phyloP scores from a whole-genome alignment of 2,329 filamentous ascomycete species.

The Colletotrichum eleusines region DNA sequence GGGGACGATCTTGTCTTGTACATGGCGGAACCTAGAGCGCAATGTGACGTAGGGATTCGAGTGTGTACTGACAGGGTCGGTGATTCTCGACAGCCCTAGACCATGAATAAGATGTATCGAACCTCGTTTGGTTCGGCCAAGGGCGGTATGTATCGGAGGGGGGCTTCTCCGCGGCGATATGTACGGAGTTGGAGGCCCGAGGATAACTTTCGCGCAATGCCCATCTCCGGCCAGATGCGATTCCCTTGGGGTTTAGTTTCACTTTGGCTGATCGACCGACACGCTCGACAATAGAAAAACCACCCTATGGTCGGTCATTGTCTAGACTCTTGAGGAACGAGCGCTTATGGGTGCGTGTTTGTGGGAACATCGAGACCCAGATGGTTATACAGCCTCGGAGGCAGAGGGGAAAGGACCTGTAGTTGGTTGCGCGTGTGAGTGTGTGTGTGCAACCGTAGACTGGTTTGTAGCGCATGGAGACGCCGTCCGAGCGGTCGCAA shows the following conservation, averaged over 20 bases:
- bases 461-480: background rate
- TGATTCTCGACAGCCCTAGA: background rate
- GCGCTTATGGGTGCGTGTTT: slow-evolving; percentile 1
- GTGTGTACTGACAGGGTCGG: background rate
- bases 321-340: background rate
- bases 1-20: slow-evolving; percentile 22
- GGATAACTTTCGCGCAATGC: background rate
- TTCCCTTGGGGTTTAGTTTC: background rate
- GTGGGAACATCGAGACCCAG: slow-evolving; percentile 18
- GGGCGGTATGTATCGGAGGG: background rate
- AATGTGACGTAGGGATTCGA: slow-evolving; percentile 19
- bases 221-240: background rate
- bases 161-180: background rate
- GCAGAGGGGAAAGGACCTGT: slow-evolving; percentile 8
- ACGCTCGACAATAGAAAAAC: background rate
- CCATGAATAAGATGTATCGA: background rate
- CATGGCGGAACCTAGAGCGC: slow-evolving; percentile 13
- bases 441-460: slow-evolving; percentile 6
- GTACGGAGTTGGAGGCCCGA: background rate
- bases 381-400: background rate
- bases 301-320: background rate
- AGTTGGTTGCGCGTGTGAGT: slow-evolving; percentile 10
- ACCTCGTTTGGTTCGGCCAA: background rate
- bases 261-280: background rate
- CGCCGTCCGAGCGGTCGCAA: background rate